Evolutionary conservation across 1,139 yeast genomes (phyloP).

Genomic region (Scheffersomyces parashehatae): DNA sequence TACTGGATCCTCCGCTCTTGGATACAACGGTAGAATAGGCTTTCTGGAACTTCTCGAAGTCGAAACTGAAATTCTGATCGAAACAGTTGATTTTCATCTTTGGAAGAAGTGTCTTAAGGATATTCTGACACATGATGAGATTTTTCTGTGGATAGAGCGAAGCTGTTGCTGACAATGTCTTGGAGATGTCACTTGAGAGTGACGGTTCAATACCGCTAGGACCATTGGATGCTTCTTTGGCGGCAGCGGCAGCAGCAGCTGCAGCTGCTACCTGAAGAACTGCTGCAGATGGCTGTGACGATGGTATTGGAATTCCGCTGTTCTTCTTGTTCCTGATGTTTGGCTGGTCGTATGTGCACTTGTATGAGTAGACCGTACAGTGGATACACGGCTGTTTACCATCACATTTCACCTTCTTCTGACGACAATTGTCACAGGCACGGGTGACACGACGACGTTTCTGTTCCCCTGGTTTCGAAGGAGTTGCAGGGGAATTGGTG

Average conservation of each 20-base stretch:
- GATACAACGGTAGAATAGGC: constrained; percentile 23
- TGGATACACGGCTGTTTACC: constrained; percentile 87
- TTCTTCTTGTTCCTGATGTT: constrained; percentile 55
- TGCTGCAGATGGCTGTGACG: constrained; percentile 15
- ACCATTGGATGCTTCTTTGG: constrained; percentile 6
- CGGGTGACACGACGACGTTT: constrained; percentile 80
- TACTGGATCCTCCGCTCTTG: constrained; percentile 12
- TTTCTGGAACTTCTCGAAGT: constrained; percentile 34
- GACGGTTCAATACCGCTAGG: constrained; percentile 3
- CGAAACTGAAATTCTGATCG: constrained; percentile 33
- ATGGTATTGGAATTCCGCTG: constrained; percentile 33
- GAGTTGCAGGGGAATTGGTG: not conserved
- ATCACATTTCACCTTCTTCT: constrained; percentile 84
- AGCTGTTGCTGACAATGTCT: not conserved
- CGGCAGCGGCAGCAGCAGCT: constrained; percentile 10
- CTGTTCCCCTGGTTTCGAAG: constrained; percentile 15
- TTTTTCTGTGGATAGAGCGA: not conserved
- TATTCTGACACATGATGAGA: constrained; percentile 13
- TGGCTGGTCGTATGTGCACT: constrained; percentile 75
- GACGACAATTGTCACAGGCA: constrained; percentile 80
- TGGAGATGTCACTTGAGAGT: constrained; percentile 2
- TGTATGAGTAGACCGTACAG: constrained; percentile 83
- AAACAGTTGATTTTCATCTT: constrained; percentile 41
- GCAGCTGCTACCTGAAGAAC: constrained; percentile 14
- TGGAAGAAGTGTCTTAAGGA: constrained; percentile 47